Base-by-base conservation (phyloP, 1,139 yeast genomes). In the Sporopachydermia cereana region DNA sequence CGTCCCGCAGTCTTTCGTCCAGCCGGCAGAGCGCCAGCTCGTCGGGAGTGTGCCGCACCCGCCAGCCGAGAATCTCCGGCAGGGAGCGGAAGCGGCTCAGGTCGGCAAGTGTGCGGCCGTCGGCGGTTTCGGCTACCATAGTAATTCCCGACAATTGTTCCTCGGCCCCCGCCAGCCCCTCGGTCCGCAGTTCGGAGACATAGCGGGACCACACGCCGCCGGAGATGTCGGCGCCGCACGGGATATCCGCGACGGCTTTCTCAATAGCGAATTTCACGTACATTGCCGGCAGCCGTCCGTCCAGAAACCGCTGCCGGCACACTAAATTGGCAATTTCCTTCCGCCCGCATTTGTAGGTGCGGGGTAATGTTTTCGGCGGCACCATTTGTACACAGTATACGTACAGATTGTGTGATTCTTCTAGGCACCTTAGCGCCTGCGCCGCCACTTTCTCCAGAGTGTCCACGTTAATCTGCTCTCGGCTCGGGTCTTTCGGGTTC, bases 241-340 rank as follows among this genome's bases (percentile, higher is more conserved):
- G 85, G 22, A 85, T 66, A 61, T 79, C 73, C 49, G 82, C 71
- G 18, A 85, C 69, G 0, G 93, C 79, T 47, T 75, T 73, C 39
- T 76, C 70, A 24, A 83, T 74, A 48, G 82, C 82, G 57, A 89
- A 91, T 57, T 85, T 86, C 45, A 88, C 89, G 61, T 76, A 89
- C 36, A 78, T 82, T 0, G 95, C 83, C 25, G 77, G 73, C 30
- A 91, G 66, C 9, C 75, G 69, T 1, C 97, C 97, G 52, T 79
- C 83, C 43, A 81, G 70, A 56, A 88, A 88, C 52, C 77, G 73
- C 54, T 84, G 78, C 51, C 89, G 86, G 53, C 96, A 89, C 44
- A 93, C 71, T 79, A 89, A 85, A 54, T 89, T 91, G 2, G 98
- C 97, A 53, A 91, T 84, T 56, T 93, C 98, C 27, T 82, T 70